Evolutionary conservation across 116 monocot genomes (phyloP).

Genomic region (Trichopus zeylanicus): DNA sequence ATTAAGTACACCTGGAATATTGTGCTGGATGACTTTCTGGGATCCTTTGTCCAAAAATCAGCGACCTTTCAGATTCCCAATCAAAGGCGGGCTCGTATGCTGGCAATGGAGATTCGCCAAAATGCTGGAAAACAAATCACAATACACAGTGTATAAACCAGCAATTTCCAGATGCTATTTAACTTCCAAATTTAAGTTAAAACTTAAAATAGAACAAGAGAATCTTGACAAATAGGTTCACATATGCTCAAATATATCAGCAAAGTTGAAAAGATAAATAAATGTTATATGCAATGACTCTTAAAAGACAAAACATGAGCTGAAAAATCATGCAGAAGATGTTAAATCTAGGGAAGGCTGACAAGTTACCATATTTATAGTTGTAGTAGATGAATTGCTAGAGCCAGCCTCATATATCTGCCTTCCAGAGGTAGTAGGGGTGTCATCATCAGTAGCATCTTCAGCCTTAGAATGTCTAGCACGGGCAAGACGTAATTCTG

Average conservation of each 20-base stretch:
- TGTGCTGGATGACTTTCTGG: constrained; percentile 54
- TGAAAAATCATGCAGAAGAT: neutral
- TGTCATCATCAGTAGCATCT: constrained; percentile 70
- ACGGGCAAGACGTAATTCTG: constrained; percentile 76
- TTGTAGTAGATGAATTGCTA: constrained; percentile 17
- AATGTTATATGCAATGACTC: neutral
- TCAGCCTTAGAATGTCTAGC: constrained; percentile 62
- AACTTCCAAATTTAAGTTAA: no score
- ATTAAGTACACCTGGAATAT: constrained; percentile 41
- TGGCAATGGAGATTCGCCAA: constrained; percentile 86
- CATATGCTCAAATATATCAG: no score
- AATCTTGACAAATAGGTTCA: no score
- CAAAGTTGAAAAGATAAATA: neutral
- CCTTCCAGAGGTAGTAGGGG: constrained; percentile 94
- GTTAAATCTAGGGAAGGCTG: neutral
- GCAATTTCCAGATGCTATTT: no score
- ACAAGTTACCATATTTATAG: constrained; percentile 17
- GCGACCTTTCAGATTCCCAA: constrained; percentile 93
- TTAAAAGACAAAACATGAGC: neutral
- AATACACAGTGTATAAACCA: constrained; percentile 1
- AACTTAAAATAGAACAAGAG: no score
- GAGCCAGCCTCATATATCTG: constrained; percentile 33
- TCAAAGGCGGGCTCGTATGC: constrained; percentile 98
- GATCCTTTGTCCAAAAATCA: constrained; percentile 88
- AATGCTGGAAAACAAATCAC: constrained; percentile 38